Evolutionary conservation across 2,329 filamentous ascomycete genomes (phyloP), one percentile per base, ranked within the genome.

Genomic region (Falciphora oryzae): DNA sequence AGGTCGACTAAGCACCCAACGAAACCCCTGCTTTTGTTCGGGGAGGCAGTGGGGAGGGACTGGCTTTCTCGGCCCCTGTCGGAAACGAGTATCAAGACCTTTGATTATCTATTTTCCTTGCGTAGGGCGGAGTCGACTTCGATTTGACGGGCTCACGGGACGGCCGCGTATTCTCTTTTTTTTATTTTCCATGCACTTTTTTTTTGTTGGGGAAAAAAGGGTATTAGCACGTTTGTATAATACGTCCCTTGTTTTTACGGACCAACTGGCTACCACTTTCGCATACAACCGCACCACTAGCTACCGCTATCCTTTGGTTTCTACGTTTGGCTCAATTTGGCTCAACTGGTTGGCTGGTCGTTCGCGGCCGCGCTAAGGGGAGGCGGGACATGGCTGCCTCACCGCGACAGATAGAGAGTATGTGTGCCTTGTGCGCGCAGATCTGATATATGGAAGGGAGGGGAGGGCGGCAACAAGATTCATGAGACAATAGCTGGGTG

Each of bases 1-100:
- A 82, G 78, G 82, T 78, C 70, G 83, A 84, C 70, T 85, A 66
- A 69, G 65, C 53, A 3, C 44, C 22, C 44, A n/a, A 4, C 44
- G 10, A 8, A 25, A 53, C 44, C 22, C 44, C 44, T 50, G 16
- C 7, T 7, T 53, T 25, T n/a, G 8, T 11, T 53, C 44, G 22
- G 44, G 44, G 22, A n/a, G 44, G 28, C 14, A 38, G 59, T 14
- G 60, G 44, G 50, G 22, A 25, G 44, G 44, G 44, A n/a, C 44
- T 53, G 44, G 22, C 44, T 53, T 53, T 53, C 44, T 25, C 22
- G 44, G 44, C 44, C 44, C 44, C 22, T 53, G 44, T 53, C 44
- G 44, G 44, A 53, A 25, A 53, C 10, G 44, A 53, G n/a, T 53
- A 53, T 53, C 44, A 53, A 53, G 44, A 53, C 44, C 22, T 53